Evolutionary conservation across 2,329 filamentous ascomycete species (phyloP).

Genomic region (Trichocomaceae sp.): DNA sequence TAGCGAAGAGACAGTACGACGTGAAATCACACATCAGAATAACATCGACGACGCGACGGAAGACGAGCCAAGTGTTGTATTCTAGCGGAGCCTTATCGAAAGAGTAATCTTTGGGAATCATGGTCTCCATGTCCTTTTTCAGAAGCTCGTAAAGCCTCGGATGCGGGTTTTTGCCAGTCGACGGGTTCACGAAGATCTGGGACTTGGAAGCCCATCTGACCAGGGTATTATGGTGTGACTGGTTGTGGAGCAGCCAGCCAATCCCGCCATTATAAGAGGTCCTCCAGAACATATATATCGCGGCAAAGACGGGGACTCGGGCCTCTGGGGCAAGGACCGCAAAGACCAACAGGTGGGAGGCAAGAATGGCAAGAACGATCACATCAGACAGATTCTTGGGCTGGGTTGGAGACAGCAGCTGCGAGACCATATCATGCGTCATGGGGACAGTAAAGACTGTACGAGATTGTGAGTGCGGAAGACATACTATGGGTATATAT

Average conservation of each 20-base stretch:
- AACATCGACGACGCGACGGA: constrained; percentile 88
- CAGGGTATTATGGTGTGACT: constrained; percentile 81
- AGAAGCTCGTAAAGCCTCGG: constrained; percentile 76
- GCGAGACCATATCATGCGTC: constrained; percentile 98
- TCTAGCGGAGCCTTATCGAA: constrained; percentile 91
- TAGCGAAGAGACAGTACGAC: constrained; percentile 92
- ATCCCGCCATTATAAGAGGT: constrained; percentile 91
- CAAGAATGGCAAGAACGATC: constrained; percentile 71
- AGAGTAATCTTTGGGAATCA: constrained; percentile 87
- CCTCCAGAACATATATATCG: constrained; percentile 86
- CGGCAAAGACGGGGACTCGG: constrained; percentile 71
- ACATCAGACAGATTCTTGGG: constrained; percentile 91
- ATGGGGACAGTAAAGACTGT: constrained; percentile 90
- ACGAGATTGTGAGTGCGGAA: background rate
- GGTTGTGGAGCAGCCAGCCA: constrained; percentile 77
- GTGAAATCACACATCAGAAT: constrained; percentile 99
- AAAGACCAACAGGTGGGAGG: constrained; percentile 64
- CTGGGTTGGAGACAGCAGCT: constrained; percentile 86
- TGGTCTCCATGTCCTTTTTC: constrained; percentile 85
- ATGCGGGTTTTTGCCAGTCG: constrained; percentile 72
- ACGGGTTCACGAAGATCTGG: constrained; percentile 77
- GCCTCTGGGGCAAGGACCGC: constrained; percentile 63
- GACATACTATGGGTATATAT: constrained; percentile 18
- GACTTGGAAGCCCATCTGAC: constrained; percentile 82
- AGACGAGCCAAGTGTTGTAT: constrained; percentile 98